Percentiles rank a stretch among this genome's conserved stretches.
Evolutionary conservation across 1,284 basidiomycete genomes (phyloP).

Genomic region (Ustilago xerochloae): DNA sequence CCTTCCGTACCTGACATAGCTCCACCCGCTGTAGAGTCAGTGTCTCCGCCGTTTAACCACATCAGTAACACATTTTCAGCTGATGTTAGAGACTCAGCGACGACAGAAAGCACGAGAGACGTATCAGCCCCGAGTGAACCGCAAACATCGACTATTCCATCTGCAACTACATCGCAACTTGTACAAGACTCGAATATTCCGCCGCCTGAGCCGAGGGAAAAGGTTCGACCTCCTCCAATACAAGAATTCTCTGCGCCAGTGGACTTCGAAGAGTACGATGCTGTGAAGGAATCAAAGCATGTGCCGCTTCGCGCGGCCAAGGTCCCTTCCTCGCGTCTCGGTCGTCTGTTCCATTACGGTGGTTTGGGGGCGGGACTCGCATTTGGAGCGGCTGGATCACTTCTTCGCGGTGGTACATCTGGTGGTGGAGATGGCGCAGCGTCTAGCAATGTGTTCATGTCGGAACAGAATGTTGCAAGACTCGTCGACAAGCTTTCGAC

Average conservation of each 20-base stretch:
- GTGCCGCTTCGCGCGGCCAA: constrained; percentile 60
- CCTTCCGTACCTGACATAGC: too few species aligned
- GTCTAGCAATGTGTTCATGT: constrained; percentile 46
- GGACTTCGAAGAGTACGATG: constrained; percentile 62
- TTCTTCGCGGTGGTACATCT: constrained; percentile 36
- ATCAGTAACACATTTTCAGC: too few species aligned
- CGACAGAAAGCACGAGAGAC: background rate
- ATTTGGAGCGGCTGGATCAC: constrained; percentile 62
- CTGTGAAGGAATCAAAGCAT: constrained; percentile 49
- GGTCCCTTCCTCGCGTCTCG: constrained; percentile 66
- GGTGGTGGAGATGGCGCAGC: background rate
- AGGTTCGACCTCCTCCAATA: background rate
- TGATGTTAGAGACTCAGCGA: too few species aligned
- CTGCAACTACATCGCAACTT: background rate
- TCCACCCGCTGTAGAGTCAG: too few species aligned
- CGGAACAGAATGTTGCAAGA: constrained; percentile 80
- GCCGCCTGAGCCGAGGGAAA: background rate
- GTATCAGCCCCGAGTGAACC: background rate
- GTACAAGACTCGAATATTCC: background rate
- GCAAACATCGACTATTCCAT: background rate
- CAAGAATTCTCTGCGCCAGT: background rate
- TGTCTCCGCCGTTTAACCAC: too few species aligned
- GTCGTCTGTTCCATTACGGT: constrained; percentile 65
- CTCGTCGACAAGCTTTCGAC: constrained; percentile 90
- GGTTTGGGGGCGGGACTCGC: constrained; percentile 65